Evolutionary conservation across 345 rosid genomes (phyloP).

Genomic region (Hirschfeldia incana): DNA sequence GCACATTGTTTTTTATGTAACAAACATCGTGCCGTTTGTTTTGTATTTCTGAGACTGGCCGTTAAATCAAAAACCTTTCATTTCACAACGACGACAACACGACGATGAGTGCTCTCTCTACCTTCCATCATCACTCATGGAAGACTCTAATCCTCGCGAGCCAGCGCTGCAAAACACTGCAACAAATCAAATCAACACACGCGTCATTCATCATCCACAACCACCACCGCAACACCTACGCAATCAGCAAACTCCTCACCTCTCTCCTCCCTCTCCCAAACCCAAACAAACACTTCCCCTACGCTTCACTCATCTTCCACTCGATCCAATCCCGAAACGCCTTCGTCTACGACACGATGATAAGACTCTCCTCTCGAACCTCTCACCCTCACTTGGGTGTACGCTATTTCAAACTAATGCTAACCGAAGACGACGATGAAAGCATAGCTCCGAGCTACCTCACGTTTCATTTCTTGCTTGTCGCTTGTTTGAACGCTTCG

Average conservation of each 20-base stretch:
- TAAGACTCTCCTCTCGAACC: conserved; percentile 48
- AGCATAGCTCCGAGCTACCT: conserved; percentile 43
- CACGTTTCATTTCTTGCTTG: conserved; percentile 50
- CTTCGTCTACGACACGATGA: conserved; percentile 52
- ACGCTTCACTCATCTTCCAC: conserved; percentile 47
- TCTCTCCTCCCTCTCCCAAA: conserved; percentile 40
- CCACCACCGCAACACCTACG: conserved; percentile 41
- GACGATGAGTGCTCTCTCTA: conserved; percentile 34
- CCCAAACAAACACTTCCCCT: conserved; percentile 38
- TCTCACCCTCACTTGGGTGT: conserved; percentile 43
- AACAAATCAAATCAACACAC: conserved; percentile 46
- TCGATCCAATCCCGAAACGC: conserved; percentile 37
- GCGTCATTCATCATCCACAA: conserved; percentile 46
- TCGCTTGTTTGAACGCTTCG: conserved; percentile 42
- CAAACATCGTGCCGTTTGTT: conserved; percentile 18
- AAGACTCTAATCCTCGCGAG: conserved; percentile 42
- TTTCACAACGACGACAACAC: not conserved
- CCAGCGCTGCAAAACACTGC: conserved; percentile 34
- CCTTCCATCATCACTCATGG: conserved; percentile 35
- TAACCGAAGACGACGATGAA: conserved; percentile 21
- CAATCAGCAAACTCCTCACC: conserved; percentile 51
- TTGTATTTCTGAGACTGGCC: not conserved
- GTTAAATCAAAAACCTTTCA: conserved; percentile 1
- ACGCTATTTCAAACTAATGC: conserved; percentile 46
- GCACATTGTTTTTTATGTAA: not conserved